phyloP scores from a whole-genome alignment of 2,329 filamentous ascomycete species.

The Bipolaris gigantea region DNA sequence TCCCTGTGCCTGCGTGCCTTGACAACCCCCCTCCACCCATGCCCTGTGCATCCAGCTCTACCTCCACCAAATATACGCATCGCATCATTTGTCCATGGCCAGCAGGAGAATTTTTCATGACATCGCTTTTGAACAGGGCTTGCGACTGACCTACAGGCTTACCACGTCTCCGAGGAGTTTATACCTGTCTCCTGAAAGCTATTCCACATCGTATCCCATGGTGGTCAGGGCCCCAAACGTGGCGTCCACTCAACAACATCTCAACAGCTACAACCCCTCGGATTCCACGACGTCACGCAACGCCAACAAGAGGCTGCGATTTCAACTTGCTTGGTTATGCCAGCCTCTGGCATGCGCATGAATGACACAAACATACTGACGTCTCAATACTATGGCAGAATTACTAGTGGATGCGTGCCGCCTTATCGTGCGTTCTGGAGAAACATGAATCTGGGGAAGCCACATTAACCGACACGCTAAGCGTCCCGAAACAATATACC shows the following conservation, averaged over 20 bases:
- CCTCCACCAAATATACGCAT: too few species aligned
- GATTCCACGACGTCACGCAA: not conserved
- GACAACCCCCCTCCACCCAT: too few species aligned
- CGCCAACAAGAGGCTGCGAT: not conserved
- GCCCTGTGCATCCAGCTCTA: too few species aligned
- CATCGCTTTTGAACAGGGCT: too few species aligned
- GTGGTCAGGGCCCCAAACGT: not conserved
- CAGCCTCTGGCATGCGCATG: not conserved
- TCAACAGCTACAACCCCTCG: not conserved
- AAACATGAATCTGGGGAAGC: slow-evolving; percentile 6
- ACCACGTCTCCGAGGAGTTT: not conserved
- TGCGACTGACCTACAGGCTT: not conserved
- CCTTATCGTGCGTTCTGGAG: not conserved
- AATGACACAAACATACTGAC: slow-evolving; percentile 7
- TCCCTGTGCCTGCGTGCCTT: too few species aligned
- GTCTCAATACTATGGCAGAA: slow-evolving; percentile 19
- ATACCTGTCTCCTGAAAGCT: not conserved
- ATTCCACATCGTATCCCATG: not conserved
- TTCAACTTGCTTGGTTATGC: not conserved
- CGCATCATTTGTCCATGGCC: not conserved
- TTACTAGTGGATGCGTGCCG: slow-evolving; percentile 3
- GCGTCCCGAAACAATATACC: slow-evolving; percentile 10
- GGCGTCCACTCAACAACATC: not conserved
- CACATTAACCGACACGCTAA: slow-evolving; percentile 21
- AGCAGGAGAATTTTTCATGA: not conserved